These are phyloP conservation scores for Musa balbisiana DNA, from an alignment of 202 grass and related monocot genomes.

Conservation along the genomic window DNA sequence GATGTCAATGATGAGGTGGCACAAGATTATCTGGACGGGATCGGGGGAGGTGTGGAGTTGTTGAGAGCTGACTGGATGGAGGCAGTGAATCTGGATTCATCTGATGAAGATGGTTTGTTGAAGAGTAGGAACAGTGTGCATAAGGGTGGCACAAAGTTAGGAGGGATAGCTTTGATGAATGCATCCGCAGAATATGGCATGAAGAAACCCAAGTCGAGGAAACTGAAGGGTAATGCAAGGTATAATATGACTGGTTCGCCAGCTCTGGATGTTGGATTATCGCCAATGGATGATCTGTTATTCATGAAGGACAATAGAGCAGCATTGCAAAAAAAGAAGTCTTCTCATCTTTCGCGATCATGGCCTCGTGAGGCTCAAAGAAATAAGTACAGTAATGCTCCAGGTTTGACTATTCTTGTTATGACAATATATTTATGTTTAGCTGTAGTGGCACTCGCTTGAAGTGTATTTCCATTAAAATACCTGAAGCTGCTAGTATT, in stretches of 20 bases:
- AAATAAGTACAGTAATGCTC: conserved; percentile 24
- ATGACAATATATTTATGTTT: background rate
- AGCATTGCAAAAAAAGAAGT: conserved; percentile 29
- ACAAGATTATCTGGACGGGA: conserved; percentile 73
- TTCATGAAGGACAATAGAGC: conserved; percentile 46
- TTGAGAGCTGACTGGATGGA: conserved; percentile 32
- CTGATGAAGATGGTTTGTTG: conserved; percentile 41
- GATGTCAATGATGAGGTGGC: conserved; percentile 57
- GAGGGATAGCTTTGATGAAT: conserved; percentile 54
- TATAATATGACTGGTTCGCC: background rate
- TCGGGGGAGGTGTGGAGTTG: conserved; percentile 45
- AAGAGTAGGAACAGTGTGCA: conserved; percentile 23
- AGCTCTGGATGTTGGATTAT: conserved; percentile 31
- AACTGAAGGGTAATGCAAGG: conserved; percentile 34
- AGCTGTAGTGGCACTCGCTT: background rate
- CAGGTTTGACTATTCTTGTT: background rate
- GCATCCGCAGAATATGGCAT: conserved; percentile 62
- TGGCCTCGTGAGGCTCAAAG: conserved; percentile 53
- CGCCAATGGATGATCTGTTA: conserved; percentile 46
- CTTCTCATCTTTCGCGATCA: conserved; percentile 54
- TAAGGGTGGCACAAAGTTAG: conserved; percentile 22
- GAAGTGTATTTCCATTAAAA: background rate
- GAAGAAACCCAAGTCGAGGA: conserved; percentile 37
- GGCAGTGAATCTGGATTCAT: conserved; percentile 40
- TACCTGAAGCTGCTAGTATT: background rate